These are phyloP conservation scores for Pterocarpus santalinus DNA, from an alignment of 306 rosid species.

Conservation along the genomic window DNA sequence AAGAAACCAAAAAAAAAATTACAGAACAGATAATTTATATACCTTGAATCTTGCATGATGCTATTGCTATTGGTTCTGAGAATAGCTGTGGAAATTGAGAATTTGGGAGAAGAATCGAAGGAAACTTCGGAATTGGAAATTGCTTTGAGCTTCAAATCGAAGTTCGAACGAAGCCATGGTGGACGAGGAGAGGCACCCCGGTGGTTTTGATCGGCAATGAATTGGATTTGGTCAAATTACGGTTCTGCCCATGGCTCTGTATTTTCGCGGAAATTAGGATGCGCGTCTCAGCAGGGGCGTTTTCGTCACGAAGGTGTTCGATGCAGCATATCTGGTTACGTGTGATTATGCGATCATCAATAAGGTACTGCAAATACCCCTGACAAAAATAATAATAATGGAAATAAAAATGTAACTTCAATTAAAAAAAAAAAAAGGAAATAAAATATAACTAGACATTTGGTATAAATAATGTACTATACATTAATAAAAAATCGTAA, in stretches of 20 bases:
- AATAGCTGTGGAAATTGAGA: constrained; percentile 17
- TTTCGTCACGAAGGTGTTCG: constrained; percentile 9
- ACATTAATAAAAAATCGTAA: too few species aligned
- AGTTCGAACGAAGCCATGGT: constrained; percentile 73
- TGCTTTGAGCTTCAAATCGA: constrained; percentile 69
- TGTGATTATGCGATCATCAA: constrained; percentile 42
- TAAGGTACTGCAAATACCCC: neutral
- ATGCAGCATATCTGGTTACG: constrained; percentile 42
- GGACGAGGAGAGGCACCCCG: constrained; percentile 58
- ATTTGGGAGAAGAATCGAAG: constrained; percentile 33
- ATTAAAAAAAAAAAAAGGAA: too few species aligned
- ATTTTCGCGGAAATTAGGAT: neutral
- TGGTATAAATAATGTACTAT: too few species aligned
- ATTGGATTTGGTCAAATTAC: constrained; percentile 49
- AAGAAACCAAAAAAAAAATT: too few species aligned
- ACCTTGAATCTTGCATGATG: constrained; percentile 51
- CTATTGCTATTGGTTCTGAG: constrained; percentile 29
- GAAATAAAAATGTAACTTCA: too few species aligned
- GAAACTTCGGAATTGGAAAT: constrained; percentile 18
- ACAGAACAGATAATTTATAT: neutral
- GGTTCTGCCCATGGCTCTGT: constrained; percentile 50
- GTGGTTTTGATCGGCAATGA: constrained; percentile 60
- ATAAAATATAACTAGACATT: too few species aligned
- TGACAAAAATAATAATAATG: too few species aligned
- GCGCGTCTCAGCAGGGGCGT: constrained; percentile 25